Percentiles rank a stretch among this genome's conserved stretches.
phyloP scores from a whole-genome alignment of 805 yeast genomes.

The Kregervanrija delftensis region DNA sequence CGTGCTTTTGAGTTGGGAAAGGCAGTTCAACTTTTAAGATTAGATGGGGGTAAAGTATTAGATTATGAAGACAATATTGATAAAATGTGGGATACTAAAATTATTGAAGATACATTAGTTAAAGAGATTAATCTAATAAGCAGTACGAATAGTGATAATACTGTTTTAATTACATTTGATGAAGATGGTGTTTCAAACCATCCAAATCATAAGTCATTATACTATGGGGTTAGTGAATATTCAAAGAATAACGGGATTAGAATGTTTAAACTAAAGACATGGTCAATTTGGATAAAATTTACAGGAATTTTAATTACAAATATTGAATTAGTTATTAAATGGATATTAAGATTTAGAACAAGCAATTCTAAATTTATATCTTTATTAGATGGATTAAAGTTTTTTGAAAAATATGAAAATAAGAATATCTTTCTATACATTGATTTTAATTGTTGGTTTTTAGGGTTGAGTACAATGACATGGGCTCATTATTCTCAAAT shows the following conservation, averaged over 20 bases:
- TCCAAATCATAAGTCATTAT: slow-evolving; percentile 72
- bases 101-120: slow-evolving; percentile 33
- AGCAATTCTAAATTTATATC: not conserved
- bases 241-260: slow-evolving; percentile 11
- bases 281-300: slow-evolving; percentile 38
- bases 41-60: slow-evolving; percentile 39
- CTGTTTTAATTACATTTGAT: slow-evolving; percentile 72
- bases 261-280: slow-evolving; percentile 26
- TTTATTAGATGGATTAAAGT: no score
- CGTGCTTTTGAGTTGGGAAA: slow-evolving; percentile 53
- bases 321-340: slow-evolving; percentile 12
- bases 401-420: not conserved
- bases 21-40: slow-evolving; percentile 50
- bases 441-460: slow-evolving; percentile 33
- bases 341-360: not conserved
- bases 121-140: slow-evolving; percentile 6
- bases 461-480: slow-evolving; percentile 63
- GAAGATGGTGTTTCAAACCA: slow-evolving; percentile 76
- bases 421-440: slow-evolving; percentile 21
- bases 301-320: slow-evolving; percentile 39
- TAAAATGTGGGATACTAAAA: slow-evolving; percentile 49
- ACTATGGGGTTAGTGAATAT: slow-evolving; percentile 40
- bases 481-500: slow-evolving; percentile 82
- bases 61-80: slow-evolving; percentile 64
- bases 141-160: slow-evolving; percentile 11